Percentiles rank a stretch among this genome's conserved stretches.
Evolutionary conservation across 495 filamentous ascomycete species (phyloP).

Genomic region (Chaetomium cochliodes): DNA sequence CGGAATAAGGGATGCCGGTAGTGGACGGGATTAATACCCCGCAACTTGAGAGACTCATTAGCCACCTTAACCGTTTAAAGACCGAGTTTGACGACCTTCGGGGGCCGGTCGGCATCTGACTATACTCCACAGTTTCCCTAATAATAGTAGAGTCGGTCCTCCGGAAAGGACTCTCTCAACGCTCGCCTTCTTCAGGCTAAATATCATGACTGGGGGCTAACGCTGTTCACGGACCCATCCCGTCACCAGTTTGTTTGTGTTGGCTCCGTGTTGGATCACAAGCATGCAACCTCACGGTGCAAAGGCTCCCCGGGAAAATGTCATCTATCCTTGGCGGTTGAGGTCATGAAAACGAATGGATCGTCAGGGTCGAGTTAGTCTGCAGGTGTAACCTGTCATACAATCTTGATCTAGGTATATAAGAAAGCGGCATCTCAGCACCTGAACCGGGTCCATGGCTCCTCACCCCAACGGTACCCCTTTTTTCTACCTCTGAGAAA

Average conservation of each 20-base stretch:
- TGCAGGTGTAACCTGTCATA: neutral
- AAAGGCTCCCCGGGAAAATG: neutral
- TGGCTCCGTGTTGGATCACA: neutral
- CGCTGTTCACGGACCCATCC: neutral
- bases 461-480: neutral
- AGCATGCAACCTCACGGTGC: conserved; percentile 1
- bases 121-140: too few relatives aligned
- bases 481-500: neutral
- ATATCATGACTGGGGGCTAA: neutral
- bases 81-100: too few relatives aligned
- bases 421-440: neutral
- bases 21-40: conserved; percentile 8
- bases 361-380: neutral
- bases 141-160: neutral
- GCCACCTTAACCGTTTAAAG: neutral
- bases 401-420: neutral
- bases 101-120: neutral
- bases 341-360: neutral
- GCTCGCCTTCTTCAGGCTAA: conserved; percentile 9
- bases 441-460: neutral
- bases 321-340: neutral
- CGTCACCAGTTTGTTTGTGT: neutral
- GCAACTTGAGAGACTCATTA: conserved; percentile 7
- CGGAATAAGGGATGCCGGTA: conserved; percentile 10
- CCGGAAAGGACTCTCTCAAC: neutral